A percentile compares a stretch with the other conserved stretches of the same genome.
phyloP scores from a whole-genome alignment of 805 yeast species.

The Nakazawaea holstii region DNA sequence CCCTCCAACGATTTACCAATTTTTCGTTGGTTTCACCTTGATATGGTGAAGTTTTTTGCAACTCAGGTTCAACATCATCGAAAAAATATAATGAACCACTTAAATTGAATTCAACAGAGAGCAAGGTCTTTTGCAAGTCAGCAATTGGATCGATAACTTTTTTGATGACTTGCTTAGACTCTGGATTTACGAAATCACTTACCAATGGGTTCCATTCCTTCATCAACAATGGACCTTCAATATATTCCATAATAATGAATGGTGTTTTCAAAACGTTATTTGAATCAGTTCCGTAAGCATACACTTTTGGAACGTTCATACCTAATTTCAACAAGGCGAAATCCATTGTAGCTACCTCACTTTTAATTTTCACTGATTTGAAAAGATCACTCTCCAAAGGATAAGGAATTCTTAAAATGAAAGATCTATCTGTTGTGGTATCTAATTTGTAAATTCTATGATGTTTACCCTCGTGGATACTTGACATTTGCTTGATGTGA shows the following conservation, averaged over 20 bases:
- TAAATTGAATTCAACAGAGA: conserved; percentile 55
- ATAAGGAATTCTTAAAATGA: conserved; percentile 84
- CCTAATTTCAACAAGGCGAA: conserved; percentile 62
- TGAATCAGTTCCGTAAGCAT: conserved; percentile 56
- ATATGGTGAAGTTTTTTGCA: conserved; percentile 42
- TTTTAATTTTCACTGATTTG: conserved; percentile 62
- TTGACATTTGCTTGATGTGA: conserved; percentile 63
- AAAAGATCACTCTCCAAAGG: conserved; percentile 61
- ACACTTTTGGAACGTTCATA: conserved; percentile 67
- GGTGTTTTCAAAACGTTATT: conserved; percentile 67
- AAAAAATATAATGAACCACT: conserved; percentile 82
- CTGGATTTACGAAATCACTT: conserved; percentile 47
- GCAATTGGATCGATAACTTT: conserved; percentile 69
- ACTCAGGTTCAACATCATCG: conserved; percentile 50
- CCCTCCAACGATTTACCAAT: conserved; percentile 69
- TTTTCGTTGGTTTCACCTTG: conserved; percentile 55
- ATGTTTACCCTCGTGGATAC: conserved; percentile 92
- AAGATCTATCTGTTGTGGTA: conserved; percentile 53
- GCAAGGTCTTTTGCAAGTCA: conserved; percentile 53
- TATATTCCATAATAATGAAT: conserved; percentile 73
- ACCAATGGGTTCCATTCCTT: conserved; percentile 84
- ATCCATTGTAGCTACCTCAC: conserved; percentile 94
- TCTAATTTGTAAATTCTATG: conserved; percentile 78
- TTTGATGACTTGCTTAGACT: conserved; percentile 44
- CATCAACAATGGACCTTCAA: conserved; percentile 81